A percentile compares a stretch with the other conserved stretches of the same genome.
Evolutionary conservation across 441 rosid genomes (phyloP).

Genomic region (Pelargonium exstipulatum): DNA sequence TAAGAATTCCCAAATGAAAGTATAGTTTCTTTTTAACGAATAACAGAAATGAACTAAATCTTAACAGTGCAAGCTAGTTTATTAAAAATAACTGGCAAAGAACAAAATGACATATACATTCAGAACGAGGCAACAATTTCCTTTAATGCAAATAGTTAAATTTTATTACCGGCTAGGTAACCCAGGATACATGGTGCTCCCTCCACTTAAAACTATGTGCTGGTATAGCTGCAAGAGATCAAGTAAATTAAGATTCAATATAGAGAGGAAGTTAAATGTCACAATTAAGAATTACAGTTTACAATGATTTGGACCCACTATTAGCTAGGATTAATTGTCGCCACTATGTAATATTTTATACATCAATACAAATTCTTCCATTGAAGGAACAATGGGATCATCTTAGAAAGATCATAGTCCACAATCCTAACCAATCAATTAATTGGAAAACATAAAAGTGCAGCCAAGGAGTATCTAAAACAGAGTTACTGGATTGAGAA

Average conservation of each 20-base stretch:
- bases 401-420: conserved; percentile 2
- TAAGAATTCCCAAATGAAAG: background rate
- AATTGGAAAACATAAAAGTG: background rate
- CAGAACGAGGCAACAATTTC: conserved; percentile 4
- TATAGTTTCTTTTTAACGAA: background rate
- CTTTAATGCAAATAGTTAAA: background rate
- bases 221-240: conserved; percentile 69
- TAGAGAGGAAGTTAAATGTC: background rate
- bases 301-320: background rate
- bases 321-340: background rate
- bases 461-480: background rate
- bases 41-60: background rate
- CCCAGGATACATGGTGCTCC: conserved; percentile 99
- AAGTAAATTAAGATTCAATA: conserved; percentile 13
- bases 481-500: background rate
- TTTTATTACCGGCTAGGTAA: conserved; percentile 84
- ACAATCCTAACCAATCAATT: conserved; percentile 9
- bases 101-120: background rate
- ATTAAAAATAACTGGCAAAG: background rate
- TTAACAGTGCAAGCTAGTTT: background rate
- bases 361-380: conserved; percentile 9
- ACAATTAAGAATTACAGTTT: background rate
- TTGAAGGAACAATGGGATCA: background rate
- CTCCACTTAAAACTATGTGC: conserved; percentile 96
- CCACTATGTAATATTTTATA: background rate